These are phyloP conservation scores for Peltaster fructicola DNA, from an alignment of 2,329 filamentous ascomycete species.

Conservation along the genomic window DNA sequence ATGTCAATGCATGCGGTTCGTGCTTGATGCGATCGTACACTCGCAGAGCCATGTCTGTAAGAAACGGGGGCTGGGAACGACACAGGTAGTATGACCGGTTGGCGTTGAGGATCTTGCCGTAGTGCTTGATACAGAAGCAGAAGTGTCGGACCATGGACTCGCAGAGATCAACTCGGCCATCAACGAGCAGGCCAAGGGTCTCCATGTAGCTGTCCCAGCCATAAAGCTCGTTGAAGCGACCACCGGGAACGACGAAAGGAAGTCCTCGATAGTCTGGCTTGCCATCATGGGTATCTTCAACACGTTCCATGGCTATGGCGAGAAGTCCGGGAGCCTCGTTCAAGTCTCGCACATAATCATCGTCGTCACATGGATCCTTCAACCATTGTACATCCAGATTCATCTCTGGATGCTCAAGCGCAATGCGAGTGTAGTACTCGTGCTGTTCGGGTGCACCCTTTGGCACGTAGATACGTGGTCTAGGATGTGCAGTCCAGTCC, in stretches of 20 bases:
- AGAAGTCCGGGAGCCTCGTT: constrained; percentile 78
- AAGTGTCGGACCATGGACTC: constrained; percentile 95
- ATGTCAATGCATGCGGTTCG: constrained; percentile 62
- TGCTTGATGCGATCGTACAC: constrained; percentile 89
- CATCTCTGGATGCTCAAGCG: constrained; percentile 62
- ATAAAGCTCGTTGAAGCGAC: constrained; percentile 94
- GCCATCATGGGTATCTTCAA: constrained; percentile 45
- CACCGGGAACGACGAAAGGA: constrained; percentile 93
- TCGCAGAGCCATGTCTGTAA: constrained; percentile 91
- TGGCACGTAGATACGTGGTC: constrained; percentile 83
- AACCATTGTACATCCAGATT: constrained; percentile 73
- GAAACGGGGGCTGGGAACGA: constrained; percentile 85
- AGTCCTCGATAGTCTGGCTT: constrained; percentile 58
- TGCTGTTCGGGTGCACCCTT: constrained; percentile 69
- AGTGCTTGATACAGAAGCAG: constrained; percentile 95
- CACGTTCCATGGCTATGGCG: constrained; percentile 67
- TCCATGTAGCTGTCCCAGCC: constrained; percentile 99
- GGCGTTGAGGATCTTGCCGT: constrained; percentile 95
- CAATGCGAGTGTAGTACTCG: constrained; percentile 73
- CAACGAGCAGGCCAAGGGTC: constrained; percentile 71
- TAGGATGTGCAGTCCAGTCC: constrained; percentile 81
- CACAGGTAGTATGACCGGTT: constrained; percentile 91
- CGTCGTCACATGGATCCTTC: constrained; percentile 47
- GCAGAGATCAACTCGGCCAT: constrained; percentile 69
- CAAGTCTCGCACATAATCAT: constrained; percentile 64